Evolutionary conservation across 1,139 yeast species (phyloP), one percentile per base, ranked within the genome.

Genomic region (Scheffersomyces insectosa): DNA sequence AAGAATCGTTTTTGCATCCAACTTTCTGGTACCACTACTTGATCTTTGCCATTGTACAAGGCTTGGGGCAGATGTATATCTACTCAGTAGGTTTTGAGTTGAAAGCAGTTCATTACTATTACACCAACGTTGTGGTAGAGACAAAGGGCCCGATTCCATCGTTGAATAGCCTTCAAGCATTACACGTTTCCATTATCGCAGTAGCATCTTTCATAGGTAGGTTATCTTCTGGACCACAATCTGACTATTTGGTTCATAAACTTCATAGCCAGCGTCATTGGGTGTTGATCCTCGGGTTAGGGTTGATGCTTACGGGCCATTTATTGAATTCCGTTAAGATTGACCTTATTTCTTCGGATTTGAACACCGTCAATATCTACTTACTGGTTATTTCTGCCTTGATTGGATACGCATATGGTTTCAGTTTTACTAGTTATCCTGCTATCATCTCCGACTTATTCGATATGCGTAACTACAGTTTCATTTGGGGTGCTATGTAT

Each of bases 351-450:
- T 70, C 45, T 49, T 65, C 47, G 49, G 61, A 44, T 51, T 44
- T 63, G 16, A 32, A 43, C 7, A 41, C 70, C 1, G 64, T 72
- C 23, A 59, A 64, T 47, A 54, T 81, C 39, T 70, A 79, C 29
- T 47, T 67, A 8, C 54, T 59, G 58, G 37, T 77, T 1, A 72
- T 84, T n/a, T 84, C 93, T 0, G 65, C 77, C 28, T 59, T 81
- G 5, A 78, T 83, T 42, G 96, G 96, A 0, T 69, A 77, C 38
- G 83, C 89, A n/a, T 89, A 88, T 64, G 97, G 97, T 1, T 75
- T 85, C 40, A 72, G 85, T 41, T 88, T 85, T 61, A 93, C 96
- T 1, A 77, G 89, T 5, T 86, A 82, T 60, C 96, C 96, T 0
- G 85, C 93, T 1, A 80, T 88, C 20, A 72, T 87, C 27, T 83